phyloP scores from a whole-genome alignment of 306 rosid species.

The Cucumis cinereus region DNA sequence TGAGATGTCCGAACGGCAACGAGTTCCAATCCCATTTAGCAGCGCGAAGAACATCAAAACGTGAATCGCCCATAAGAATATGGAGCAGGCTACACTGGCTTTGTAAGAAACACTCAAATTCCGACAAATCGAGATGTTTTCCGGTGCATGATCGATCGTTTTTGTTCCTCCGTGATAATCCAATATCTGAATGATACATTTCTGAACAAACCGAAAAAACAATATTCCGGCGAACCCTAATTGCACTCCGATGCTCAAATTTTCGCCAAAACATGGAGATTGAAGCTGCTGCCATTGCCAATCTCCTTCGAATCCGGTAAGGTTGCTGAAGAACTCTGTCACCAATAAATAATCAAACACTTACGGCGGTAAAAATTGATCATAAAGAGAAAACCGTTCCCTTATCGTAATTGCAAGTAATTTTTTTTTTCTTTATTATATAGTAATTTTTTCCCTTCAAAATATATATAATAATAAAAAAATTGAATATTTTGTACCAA shows the following conservation, averaged over 20 bases:
- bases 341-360: background rate
- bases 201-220: constrained; percentile 19
- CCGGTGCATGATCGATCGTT: constrained; percentile 14
- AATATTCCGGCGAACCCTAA: constrained; percentile 33
- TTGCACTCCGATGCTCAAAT: constrained; percentile 42
- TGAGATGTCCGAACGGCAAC: constrained; percentile 24
- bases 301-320: constrained; percentile 15
- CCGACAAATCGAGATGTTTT: constrained; percentile 12
- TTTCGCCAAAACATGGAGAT: constrained; percentile 66
- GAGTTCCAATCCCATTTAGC: constrained; percentile 30
- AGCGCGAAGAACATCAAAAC: constrained; percentile 23
- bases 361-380: background rate
- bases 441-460: too few relatives aligned
- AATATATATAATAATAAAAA: too few relatives aligned
- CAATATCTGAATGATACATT: constrained; percentile 9
- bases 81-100: constrained; percentile 36
- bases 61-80: constrained; percentile 28
- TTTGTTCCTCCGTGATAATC: constrained; percentile 18
- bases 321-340: constrained; percentile 25
- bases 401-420: too few relatives aligned
- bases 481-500: too few relatives aligned
- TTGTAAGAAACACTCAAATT: constrained; percentile 30
- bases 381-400: too few relatives aligned
- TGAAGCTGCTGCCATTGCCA: constrained; percentile 32
- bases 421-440: too few relatives aligned